Conservation (phyloP, 106 monocot genomes). For the Apostasia shenzhenica region DNA sequence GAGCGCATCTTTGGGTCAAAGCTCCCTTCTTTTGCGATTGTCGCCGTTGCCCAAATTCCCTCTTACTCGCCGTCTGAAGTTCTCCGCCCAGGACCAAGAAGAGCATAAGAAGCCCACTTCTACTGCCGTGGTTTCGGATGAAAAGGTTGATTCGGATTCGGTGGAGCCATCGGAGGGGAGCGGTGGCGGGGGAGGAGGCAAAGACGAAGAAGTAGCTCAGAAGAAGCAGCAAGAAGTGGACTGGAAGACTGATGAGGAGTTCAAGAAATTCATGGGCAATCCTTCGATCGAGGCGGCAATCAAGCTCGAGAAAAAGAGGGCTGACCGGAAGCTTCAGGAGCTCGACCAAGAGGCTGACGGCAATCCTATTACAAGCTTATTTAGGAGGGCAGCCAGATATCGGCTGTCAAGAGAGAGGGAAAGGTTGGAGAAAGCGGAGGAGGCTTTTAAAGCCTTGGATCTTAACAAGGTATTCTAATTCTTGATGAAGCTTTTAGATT, state of each 20-base stretch:
- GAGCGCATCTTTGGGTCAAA: neutral
- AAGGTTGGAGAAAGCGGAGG: slow-evolving; percentile 71
- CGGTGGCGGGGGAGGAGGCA: slow-evolving; percentile 2
- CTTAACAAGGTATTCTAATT: slow-evolving; percentile 58
- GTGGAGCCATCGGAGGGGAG: neutral
- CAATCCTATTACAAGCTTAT: slow-evolving; percentile 35
- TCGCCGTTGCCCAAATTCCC: neutral
- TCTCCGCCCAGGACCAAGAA: slow-evolving; percentile 17
- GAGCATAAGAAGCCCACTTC: slow-evolving; percentile 8
- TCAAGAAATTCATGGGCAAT: slow-evolving; percentile 90
- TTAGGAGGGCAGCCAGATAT: slow-evolving; percentile 26
- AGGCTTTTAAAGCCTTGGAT: slow-evolving; percentile 81
- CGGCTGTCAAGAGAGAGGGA: slow-evolving; percentile 61
- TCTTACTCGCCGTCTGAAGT: slow-evolving; percentile 2
- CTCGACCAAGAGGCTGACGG: slow-evolving; percentile 45
- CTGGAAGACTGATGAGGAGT: slow-evolving; percentile 87
- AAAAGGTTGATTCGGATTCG: neutral
- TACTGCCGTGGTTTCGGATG: slow-evolving; percentile 14
- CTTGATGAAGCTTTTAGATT: neutral
- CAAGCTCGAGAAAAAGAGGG: slow-evolving; percentile 87
- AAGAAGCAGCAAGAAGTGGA: slow-evolving; percentile 54
- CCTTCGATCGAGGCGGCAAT: slow-evolving; percentile 86
- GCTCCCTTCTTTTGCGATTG: neutral
- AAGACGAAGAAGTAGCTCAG: slow-evolving; percentile 12
- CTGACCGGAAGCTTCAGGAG: slow-evolving; percentile 56